These are phyloP conservation scores for Biscutella laevigata DNA, from an alignment of 441 rosid species.

Conservation along the genomic window DNA sequence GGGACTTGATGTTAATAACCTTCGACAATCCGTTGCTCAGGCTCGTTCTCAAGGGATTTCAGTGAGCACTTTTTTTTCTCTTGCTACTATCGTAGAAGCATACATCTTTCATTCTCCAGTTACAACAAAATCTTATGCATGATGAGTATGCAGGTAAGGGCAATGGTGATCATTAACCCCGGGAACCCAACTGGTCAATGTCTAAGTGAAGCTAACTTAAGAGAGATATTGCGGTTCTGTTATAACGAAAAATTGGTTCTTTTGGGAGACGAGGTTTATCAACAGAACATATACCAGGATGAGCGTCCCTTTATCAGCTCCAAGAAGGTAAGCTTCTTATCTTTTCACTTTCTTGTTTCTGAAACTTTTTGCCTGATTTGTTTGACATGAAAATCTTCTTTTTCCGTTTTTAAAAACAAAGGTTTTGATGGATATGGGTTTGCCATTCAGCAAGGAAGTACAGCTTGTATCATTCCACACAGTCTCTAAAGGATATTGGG, in stretches of 20 bases:
- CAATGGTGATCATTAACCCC: conserved; percentile 96
- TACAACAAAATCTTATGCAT: conserved; percentile 5
- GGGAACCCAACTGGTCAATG: conserved; percentile 99
- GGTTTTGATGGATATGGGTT: conserved; percentile 95
- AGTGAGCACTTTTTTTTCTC: conserved; percentile 38
- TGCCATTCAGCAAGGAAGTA: conserved; percentile 67
- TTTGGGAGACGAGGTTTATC: conserved; percentile 98
- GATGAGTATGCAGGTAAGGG: conserved; percentile 55
- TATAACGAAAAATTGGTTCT: conserved; percentile 67
- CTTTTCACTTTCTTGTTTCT: background rate
- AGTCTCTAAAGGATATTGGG: conserved; percentile 97
- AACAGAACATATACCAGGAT: conserved; percentile 92
- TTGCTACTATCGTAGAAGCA: background rate
- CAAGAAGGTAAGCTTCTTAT: conserved; percentile 47
- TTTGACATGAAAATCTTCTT: conserved; percentile 12
- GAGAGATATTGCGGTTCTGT: conserved; percentile 75
- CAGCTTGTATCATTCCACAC: conserved; percentile 96
- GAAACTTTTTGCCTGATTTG: background rate
- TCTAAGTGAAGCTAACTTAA: conserved; percentile 75
- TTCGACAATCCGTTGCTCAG: conserved; percentile 57
- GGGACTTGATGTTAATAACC: conserved; percentile 86
- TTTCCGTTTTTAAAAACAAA: conserved; percentile 21
- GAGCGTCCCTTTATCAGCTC: conserved; percentile 88
- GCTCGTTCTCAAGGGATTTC: conserved; percentile 83
- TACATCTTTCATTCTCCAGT: background rate